Evolutionary conservation across 2,329 filamentous ascomycete genomes (phyloP), one percentile per base, ranked within the genome.

Genomic region (Aspergillus clavatus): DNA sequence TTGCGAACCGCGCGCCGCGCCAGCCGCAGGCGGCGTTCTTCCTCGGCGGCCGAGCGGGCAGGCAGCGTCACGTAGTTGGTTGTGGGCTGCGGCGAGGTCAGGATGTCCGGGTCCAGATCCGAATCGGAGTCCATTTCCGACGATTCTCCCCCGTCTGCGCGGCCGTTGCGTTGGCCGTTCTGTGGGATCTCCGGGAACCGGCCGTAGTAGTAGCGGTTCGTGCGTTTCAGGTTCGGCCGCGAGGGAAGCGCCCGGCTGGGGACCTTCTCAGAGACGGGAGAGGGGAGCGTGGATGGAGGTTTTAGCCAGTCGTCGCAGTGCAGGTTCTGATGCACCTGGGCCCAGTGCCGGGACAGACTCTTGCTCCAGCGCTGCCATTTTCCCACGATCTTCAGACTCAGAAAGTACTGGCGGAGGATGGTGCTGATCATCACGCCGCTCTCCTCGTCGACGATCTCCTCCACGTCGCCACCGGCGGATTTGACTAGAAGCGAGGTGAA

Each of bases 341-440:
- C 69, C 83, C 87, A 94, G 61, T 88, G 83, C 1, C 72, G 68
- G 12, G 75, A 71, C 60, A 87, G 73, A 47, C 75, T 76, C 1
- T 77, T 72, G 11, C 83, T 79, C 72, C 86, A 86, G 46, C 82
- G 76, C 48, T 80, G 82, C 89, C 89, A 95, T 57, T 81, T 81
- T 14, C 88, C 87, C 21, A 95, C 71, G 1, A 90, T 84, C 45
- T 87, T 87, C 35, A 95, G 75, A 5, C 83, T 86, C 78, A 95
- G 85, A 68, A 95, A 95, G 67, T 95, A 95, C 63, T 95, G 89
- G 10, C 89, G 81, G 16, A 96, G 75, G 64, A 96, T 83, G 60
- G 86, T 87, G 39, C 86, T 89, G 57, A 95, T 87, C 45, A 95
- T 75, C 12, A 94, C 83, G 3, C 89, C 90, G 55, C 87, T 90